Conservation (phyloP, 805 yeast species). For the Danielia reshetovae region DNA sequence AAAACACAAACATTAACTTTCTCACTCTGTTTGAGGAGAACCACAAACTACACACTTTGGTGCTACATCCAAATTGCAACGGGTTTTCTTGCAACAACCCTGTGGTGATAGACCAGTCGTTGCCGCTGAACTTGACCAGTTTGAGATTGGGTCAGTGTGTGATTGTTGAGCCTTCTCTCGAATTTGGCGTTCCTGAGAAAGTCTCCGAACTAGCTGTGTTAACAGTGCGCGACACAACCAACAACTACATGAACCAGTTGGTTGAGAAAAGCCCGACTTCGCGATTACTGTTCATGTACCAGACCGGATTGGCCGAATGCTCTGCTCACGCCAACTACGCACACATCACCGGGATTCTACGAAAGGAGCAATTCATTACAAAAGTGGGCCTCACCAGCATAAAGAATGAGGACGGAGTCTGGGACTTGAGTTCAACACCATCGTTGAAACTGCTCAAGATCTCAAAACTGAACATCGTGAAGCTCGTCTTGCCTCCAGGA, state of each 20-base stretch:
- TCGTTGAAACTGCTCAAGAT: not conserved
- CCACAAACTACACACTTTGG: constrained; percentile 3
- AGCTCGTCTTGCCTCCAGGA: not conserved
- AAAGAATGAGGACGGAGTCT: constrained; percentile 1
- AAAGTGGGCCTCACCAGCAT: constrained; percentile 1
- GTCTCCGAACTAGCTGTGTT: not conserved
- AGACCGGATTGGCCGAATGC: constrained; percentile 1
- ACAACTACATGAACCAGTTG: not conserved
- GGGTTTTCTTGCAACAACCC: constrained; percentile 13
- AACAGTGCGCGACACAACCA: constrained; percentile 1
- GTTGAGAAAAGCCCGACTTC: not conserved
- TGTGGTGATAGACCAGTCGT: constrained; percentile 4
- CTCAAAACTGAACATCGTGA: not conserved
- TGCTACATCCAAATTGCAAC: constrained; percentile 14
- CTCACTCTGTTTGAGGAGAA: constrained; percentile 3
- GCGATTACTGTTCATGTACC: not conserved
- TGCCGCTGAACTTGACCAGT: constrained; percentile 11
- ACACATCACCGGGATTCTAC: not conserved
- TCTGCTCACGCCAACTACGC: constrained; percentile 1
- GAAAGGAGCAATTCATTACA: not conserved
- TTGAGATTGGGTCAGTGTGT: constrained; percentile 13
- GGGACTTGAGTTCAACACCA: constrained; percentile 1
- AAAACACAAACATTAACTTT: constrained; percentile 14
- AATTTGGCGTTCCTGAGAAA: not conserved
- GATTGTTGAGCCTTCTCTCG: not conserved